Conservation (phyloP, 2,329 filamentous ascomycete species). For the Colletotrichum agaves region DNA sequence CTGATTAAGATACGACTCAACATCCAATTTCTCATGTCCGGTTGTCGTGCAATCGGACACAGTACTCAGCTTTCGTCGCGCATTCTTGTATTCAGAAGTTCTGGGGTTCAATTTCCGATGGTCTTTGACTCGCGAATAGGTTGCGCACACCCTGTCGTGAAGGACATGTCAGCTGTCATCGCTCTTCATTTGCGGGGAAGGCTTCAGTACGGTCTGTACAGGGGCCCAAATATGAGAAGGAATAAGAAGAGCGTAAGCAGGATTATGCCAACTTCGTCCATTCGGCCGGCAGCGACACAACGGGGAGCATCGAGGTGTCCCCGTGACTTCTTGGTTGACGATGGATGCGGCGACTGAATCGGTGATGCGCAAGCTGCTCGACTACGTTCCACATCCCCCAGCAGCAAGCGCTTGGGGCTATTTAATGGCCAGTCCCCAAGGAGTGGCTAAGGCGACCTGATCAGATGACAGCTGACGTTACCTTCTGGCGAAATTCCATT, state of each 20-base stretch:
- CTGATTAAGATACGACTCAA: constrained; percentile 20
- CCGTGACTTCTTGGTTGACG: neutral
- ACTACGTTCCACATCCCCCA: too few relatives aligned
- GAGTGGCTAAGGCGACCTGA: neutral
- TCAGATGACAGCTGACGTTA: constrained; percentile 16
- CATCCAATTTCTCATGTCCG: constrained; percentile 24
- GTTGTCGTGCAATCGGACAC: constrained; percentile 43
- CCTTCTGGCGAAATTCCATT: neutral
- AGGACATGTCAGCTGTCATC: constrained; percentile 17
- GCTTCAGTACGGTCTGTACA: constrained; percentile 29
- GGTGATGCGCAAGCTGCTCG: too few relatives aligned
- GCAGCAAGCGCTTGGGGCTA: neutral
- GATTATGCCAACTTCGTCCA: constrained; percentile 35
- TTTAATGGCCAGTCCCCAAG: neutral
- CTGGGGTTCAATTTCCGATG: constrained; percentile 35
- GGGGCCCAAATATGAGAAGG: constrained; percentile 24
- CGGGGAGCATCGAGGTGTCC: constrained; percentile 16
- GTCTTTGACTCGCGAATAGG: constrained; percentile 26
- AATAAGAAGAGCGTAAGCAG: constrained; percentile 30
- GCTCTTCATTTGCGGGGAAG: neutral
- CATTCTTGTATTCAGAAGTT: constrained; percentile 35
- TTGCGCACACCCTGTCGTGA: constrained; percentile 10
- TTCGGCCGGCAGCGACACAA: neutral
- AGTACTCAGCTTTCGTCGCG: constrained; percentile 44
- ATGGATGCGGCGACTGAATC: neutral